These are phyloP conservation scores for Paecilomyces niveus DNA, from an alignment of 2,329 filamentous ascomycete genomes.

Conservation along the genomic window DNA sequence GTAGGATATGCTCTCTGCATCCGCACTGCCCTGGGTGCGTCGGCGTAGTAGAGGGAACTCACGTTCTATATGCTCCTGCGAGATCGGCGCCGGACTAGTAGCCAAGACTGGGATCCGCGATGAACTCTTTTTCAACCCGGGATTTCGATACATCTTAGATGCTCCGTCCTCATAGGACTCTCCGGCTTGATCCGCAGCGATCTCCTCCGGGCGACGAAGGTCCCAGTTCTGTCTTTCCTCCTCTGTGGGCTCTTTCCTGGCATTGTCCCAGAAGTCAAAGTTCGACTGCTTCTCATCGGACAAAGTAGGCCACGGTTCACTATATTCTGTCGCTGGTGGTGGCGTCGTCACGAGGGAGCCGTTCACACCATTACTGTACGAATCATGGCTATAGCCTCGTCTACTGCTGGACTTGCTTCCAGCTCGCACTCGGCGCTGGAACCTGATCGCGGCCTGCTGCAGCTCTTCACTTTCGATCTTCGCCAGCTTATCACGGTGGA, in stretches of 20 bases:
- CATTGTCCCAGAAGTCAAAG: conserved; percentile 23
- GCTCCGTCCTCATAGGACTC: conserved; percentile 29
- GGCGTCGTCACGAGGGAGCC: conserved; percentile 17
- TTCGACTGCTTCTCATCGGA: conserved; percentile 27
- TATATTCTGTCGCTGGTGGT: conserved; percentile 18
- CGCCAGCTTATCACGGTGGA: conserved; percentile 45
- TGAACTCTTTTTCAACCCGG: conserved; percentile 51
- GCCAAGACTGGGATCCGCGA: conserved; percentile 86
- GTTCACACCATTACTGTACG: conserved; percentile 22
- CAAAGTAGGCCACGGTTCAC: conserved; percentile 27
- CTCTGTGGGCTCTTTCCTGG: conserved; percentile 27
- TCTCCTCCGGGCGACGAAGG: conserved; percentile 69
- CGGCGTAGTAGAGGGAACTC: conserved; percentile 61
- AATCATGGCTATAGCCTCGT: conserved; percentile 32
- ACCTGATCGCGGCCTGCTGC: conserved; percentile 40
- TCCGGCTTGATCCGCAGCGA: conserved; percentile 42
- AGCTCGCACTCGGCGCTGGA: conserved; percentile 29
- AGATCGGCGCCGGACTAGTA: conserved; percentile 68
- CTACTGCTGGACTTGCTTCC: conserved; percentile 28
- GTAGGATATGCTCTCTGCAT: conserved; percentile 54
- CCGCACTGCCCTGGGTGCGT: conserved; percentile 49
- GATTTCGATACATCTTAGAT: conserved; percentile 46
- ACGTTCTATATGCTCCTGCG: conserved; percentile 64
- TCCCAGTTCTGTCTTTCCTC: conserved; percentile 57
- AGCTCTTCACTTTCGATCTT: conserved; percentile 45